Evolutionary conservation across 208 protist species (phyloP), one percentile per base, ranked within the genome.

Genomic region (Herpetomonas samuelpessoai): DNA sequence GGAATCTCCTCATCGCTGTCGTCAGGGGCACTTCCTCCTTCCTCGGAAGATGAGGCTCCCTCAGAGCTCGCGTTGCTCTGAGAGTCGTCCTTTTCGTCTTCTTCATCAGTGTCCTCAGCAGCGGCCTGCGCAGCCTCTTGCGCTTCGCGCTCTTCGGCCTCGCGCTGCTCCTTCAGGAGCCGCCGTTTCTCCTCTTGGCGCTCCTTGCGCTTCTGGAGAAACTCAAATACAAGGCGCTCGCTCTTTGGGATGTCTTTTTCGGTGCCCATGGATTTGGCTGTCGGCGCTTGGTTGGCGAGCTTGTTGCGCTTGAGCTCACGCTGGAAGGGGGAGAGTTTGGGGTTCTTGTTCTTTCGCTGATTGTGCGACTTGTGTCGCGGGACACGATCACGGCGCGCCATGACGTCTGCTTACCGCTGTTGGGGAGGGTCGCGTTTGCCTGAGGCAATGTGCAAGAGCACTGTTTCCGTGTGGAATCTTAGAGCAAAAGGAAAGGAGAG

Each of bases 301-400:
- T 82, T 79, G 0, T 46, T 47, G 2, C 83, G 79, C 73, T 83
- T 83, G 57, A 83, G 74, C 58, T 95, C 84, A 0, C 82, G 80
- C 65, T 95, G 88, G 46, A 89, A 95, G 3, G 88, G 88, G 0
- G 88, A 95, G 1, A 95, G 70, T 64, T 95, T 95, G 4, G 88
- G 82, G 45, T 95, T 95, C 53, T 88, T 82, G 71, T 95, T 95
- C 19, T 81, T 69, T 53, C 85, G 80, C 26, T 64, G 62, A 9
- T 60, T 62, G 62, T 83, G 77, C 60, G 77, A 84, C 74, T 95
- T 95, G 61, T 76, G 80, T 16, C 78, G 76, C 48, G 84, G 79
- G 21, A 92, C 85, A 26, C 88, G 84, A 41, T 88, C 76, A 46
- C 88, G 74, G 10, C 79, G 66, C 0, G 88, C 82, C 88, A 95